A percentile compares a stretch with the other conserved stretches of the same genome.
phyloP scores from a whole-genome alignment of 1,284 basidiomycete species.

The Fomitopsis palustris region DNA sequence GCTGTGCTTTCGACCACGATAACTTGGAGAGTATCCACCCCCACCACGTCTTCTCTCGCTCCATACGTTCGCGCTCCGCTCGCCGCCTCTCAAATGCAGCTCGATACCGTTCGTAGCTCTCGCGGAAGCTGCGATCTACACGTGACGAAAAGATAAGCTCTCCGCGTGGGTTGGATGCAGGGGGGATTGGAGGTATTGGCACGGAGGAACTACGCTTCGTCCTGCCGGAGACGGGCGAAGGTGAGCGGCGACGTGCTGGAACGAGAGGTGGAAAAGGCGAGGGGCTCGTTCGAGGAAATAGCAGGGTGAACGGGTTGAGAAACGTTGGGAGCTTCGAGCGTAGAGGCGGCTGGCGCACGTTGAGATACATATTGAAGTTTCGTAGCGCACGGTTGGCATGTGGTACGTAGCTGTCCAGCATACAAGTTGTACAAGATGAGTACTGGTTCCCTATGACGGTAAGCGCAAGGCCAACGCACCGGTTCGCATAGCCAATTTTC shows the following conservation, averaged over 20 bases:
- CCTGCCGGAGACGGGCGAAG: slow-evolving; percentile 39
- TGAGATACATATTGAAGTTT: slow-evolving; percentile 95
- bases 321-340: slow-evolving; percentile 45
- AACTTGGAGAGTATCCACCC: slow-evolving; percentile 39
- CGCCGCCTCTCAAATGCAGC: slow-evolving; percentile 85
- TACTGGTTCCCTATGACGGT: background rate
- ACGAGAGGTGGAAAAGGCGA: slow-evolving; percentile 25
- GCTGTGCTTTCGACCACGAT: slow-evolving; percentile 28
- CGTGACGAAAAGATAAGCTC: slow-evolving; percentile 95
- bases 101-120: slow-evolving; percentile 92
- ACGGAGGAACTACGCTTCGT: slow-evolving; percentile 32
- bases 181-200: slow-evolving; percentile 82
- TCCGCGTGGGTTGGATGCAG: slow-evolving; percentile 86
- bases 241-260: slow-evolving; percentile 30
- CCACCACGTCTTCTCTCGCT: slow-evolving; percentile 38
- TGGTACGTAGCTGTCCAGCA: slow-evolving; percentile 78
- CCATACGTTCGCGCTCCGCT: slow-evolving; percentile 57
- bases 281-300: slow-evolving; percentile 51
- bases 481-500: slow-evolving; percentile 94
- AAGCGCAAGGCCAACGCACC: slow-evolving; percentile 36
- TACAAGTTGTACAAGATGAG: slow-evolving; percentile 4
- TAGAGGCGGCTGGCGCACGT: slow-evolving; percentile 79
- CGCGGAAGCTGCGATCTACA: slow-evolving; percentile 80
- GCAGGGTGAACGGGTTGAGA: slow-evolving; percentile 63
- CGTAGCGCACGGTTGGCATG: slow-evolving; percentile 92